Base-by-base conservation (phyloP, 768 basidiomycete genomes). In the Lactifluus subvellereus region DNA sequence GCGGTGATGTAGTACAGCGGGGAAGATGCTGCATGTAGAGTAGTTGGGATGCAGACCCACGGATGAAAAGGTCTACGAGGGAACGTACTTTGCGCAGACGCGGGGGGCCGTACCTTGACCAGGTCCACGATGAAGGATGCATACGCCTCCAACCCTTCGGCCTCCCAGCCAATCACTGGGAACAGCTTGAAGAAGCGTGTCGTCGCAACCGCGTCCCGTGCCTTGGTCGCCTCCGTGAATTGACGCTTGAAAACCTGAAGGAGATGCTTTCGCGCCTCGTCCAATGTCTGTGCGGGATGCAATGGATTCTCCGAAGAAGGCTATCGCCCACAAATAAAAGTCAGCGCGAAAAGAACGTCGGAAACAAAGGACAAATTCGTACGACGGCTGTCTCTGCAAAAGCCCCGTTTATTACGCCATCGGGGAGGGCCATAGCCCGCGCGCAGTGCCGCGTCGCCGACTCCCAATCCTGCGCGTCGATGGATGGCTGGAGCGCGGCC, bases 111-210 rank as follows among this genome's bases (percentile, higher is more conserved):
- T 2, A 87, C 83, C 61, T 88, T 84, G 52, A 98, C 93, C 51
- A 97, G 80, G 68, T 93, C 89, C 9, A 94, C 87, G 7, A 99
- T 93, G 73, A 98, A 99, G 11, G 86, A 82, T 0, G 94, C 90
- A 75, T 99, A 99, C 0, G 88, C 89, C 64, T 94, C 85, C 30
- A 99, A 79, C 1, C 97, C 97, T 73, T 96, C 91, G 10, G 79
- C 77, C 73, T 98, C 94, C 82, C 93, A 97, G 6, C 93, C 94
- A 57, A 99, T 94, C 3, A 87, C 86, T 4, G 97, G 97, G 74
- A 98, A 99, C 3, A 99, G 79, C 73, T 98, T 94, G 81, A 99
- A 99, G 76, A 91, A 98, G 13, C 97, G 86, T 68, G 87, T 94
- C 2, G 91, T 94, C 0, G 87, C 86, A 14, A 86, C 86, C 30